A percentile compares a stretch with the other conserved stretches of the same genome.
Conservation (phyloP, 441 rosid species). For the Gossypium gossypioides region DNA sequence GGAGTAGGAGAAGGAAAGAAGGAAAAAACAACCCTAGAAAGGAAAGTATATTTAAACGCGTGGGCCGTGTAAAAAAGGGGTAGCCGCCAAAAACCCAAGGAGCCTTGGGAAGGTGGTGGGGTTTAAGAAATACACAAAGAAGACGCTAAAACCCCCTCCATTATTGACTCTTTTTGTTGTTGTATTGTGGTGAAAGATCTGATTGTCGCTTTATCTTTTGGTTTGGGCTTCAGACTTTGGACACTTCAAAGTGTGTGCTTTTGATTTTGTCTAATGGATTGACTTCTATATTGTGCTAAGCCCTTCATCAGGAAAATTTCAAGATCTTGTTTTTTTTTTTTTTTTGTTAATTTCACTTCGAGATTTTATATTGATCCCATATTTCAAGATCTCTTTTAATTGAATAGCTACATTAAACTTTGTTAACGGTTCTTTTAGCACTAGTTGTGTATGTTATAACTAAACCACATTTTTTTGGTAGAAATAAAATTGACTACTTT, state of each 20-base stretch:
- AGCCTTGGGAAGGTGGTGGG: slow-evolving; percentile 5
- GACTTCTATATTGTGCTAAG: not conserved
- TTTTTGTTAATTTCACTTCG: too few species aligned
- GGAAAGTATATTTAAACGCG: not conserved
- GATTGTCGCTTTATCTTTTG: not conserved
- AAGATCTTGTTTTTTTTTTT: not conserved
- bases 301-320: not conserved
- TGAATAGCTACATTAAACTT: too few species aligned
- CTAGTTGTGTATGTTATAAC: too few species aligned
- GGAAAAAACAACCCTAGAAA: slow-evolving; percentile 25
- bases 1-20: not conserved
- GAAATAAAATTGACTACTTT: too few species aligned
- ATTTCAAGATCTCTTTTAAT: too few species aligned
- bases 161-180: too few species aligned
- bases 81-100: slow-evolving; percentile 37
- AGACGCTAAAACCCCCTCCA: not conserved
- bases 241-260: not conserved
- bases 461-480: too few species aligned
- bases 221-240: not conserved
- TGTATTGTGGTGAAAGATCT: not conserved
- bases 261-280: not conserved
- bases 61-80: slow-evolving; percentile 18
- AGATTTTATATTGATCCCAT: too few species aligned
- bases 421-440: too few species aligned
- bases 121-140: slow-evolving; percentile 15